Conservation (phyloP, 2,329 filamentous ascomycete genomes). For the Sclerotinia subarctica region DNA sequence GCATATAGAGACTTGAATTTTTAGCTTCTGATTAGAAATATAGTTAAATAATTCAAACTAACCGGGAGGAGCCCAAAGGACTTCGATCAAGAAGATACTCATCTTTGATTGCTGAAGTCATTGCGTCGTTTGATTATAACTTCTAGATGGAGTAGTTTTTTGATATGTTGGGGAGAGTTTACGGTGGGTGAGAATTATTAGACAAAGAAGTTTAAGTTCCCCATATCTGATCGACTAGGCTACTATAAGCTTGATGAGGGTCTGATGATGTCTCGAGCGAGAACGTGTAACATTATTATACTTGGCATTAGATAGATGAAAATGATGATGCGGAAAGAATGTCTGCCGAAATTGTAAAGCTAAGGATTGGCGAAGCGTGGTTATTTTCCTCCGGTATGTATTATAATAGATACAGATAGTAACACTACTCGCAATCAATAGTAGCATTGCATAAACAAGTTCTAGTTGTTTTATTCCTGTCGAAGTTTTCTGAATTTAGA, state of each 20-base stretch:
- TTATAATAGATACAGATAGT: too few relatives aligned
- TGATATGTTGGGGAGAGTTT: too few relatives aligned
- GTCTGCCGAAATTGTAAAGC: not conserved
- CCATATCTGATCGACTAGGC: not conserved
- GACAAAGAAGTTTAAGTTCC: too few relatives aligned
- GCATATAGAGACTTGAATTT: conserved; percentile 8
- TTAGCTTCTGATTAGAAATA: not conserved
- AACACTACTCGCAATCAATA: too few relatives aligned
- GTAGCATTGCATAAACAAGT: too few relatives aligned
- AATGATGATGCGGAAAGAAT: too few relatives aligned
- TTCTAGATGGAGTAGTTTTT: not conserved
- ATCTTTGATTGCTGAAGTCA: not conserved
- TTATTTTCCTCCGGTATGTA: too few relatives aligned
- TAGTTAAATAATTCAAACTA: not conserved
- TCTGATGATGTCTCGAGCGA: too few relatives aligned
- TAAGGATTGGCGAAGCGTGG: not conserved
- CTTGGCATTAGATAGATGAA: too few relatives aligned
- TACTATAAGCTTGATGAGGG: not conserved
- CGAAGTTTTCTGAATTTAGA: too few relatives aligned
- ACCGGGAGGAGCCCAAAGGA: conserved; percentile 8
- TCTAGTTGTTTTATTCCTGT: too few relatives aligned
- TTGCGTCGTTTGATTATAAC: not conserved
- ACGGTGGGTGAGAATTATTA: not conserved
- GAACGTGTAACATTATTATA: too few relatives aligned
- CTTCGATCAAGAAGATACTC: conserved; percentile 7